Conservation (phyloP, 2,329 filamentous ascomycete genomes). For the Penicillium sp. region DNA sequence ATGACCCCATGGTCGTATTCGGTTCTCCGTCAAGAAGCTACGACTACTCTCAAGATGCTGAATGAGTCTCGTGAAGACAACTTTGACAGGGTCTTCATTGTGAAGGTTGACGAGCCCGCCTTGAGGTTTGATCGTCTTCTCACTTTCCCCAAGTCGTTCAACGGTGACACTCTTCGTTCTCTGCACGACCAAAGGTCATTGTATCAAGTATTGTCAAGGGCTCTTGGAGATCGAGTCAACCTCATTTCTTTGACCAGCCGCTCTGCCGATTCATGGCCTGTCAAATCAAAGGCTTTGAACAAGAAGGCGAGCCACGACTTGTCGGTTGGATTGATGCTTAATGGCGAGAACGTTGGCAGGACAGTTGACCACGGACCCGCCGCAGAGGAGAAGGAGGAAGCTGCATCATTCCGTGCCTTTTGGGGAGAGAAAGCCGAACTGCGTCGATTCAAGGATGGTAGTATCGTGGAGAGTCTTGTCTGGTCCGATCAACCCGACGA, state of each 20-base stretch:
- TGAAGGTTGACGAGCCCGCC: constrained; percentile 58
- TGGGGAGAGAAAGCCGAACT: constrained; percentile 96
- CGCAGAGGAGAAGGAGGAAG: constrained; percentile 83
- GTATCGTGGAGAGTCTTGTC: constrained; percentile 87
- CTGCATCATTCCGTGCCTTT: constrained; percentile 81
- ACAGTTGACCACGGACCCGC: constrained; percentile 86
- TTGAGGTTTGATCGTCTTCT: constrained; percentile 63
- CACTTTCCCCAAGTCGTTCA: constrained; percentile 39
- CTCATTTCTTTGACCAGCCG: constrained; percentile 66
- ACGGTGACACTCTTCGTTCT: constrained; percentile 35
- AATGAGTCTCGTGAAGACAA: constrained; percentile 76
- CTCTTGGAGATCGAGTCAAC: constrained; percentile 75
- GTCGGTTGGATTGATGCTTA: constrained; percentile 71
- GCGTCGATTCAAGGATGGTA: constrained; percentile 92
- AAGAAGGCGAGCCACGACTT: constrained; percentile 49
- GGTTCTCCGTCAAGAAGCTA: constrained; percentile 75
- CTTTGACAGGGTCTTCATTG: constrained; percentile 84
- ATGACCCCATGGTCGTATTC: constrained; percentile 86
- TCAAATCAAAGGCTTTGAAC: constrained; percentile 48
- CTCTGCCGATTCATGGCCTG: constrained; percentile 53
- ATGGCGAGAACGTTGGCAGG: constrained; percentile 73
- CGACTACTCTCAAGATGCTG: constrained; percentile 74
- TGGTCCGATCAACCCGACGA: constrained; percentile 72
- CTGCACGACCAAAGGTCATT: constrained; percentile 51
- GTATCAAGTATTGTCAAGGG: constrained; percentile 69